phyloP scores from a whole-genome alignment of 2,329 filamentous ascomycete species.

The Fusarium caatingaense region DNA sequence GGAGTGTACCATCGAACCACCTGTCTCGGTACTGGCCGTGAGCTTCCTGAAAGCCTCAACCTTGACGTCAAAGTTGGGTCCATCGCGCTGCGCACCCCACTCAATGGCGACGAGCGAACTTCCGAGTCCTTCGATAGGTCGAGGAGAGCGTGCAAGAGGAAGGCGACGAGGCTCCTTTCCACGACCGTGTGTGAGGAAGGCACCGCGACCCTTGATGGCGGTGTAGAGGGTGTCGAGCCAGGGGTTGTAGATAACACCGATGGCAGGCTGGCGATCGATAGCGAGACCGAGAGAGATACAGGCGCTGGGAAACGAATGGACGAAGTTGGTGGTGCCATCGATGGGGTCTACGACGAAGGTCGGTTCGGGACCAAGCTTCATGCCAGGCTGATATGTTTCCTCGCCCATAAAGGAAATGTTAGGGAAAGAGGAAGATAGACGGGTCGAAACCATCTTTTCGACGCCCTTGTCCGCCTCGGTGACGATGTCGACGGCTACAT shows the following conservation, averaged over 20 bases:
- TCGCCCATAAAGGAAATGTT: constrained; percentile 76
- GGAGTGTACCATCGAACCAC: constrained; percentile 81
- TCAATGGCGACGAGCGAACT: constrained; percentile 76
- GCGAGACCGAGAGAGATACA: constrained; percentile 82
- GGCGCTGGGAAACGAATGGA: constrained; percentile 79
- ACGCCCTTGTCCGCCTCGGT: constrained; percentile 76
- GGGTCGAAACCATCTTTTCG: constrained; percentile 68
- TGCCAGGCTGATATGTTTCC: constrained; percentile 79
- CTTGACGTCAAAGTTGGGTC: constrained; percentile 78
- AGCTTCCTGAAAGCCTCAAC: constrained; percentile 72
- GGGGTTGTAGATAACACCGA: constrained; percentile 85
- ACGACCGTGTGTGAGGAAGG: constrained; percentile 65
- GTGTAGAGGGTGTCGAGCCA: constrained; percentile 77
- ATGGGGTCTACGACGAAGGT: constrained; percentile 88
- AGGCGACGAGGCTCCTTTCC: constrained; percentile 53
- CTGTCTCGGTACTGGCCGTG: constrained; percentile 66
- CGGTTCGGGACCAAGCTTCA: constrained; percentile 70
- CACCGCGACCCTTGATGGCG: constrained; percentile 74
- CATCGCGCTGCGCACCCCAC: constrained; percentile 77
- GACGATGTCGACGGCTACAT: constrained; percentile 72
- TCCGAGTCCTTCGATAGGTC: constrained; percentile 70
- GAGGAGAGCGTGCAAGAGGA: constrained; percentile 59
- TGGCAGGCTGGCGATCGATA: constrained; percentile 67
- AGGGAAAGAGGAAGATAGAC: constrained; percentile 65
- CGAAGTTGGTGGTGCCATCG: constrained; percentile 83